A percentile compares a stretch with the other conserved stretches of the same genome.
phyloP scores from a whole-genome alignment of 2,329 filamentous ascomycete species.

The Fusarium nanum region DNA sequence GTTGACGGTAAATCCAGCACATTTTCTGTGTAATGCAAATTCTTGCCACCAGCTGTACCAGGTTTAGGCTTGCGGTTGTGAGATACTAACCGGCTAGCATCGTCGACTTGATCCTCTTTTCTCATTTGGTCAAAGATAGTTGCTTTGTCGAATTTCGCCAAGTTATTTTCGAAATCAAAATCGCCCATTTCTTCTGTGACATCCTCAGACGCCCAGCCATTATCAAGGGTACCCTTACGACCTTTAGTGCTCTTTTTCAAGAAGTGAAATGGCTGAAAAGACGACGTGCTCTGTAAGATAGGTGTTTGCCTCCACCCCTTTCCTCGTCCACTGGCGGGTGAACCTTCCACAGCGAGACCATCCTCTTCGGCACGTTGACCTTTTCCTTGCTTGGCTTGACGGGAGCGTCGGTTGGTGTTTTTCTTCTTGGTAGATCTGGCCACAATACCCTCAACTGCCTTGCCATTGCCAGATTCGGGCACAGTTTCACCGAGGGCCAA shows the following conservation, averaged over 20 bases:
- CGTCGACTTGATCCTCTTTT: conserved; percentile 88
- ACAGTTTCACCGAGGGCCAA: conserved; percentile 38
- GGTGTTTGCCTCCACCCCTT: conserved; percentile 71
- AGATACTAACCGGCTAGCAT: conserved; percentile 88
- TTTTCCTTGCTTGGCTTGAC: conserved; percentile 50
- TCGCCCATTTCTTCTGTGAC: conserved; percentile 95
- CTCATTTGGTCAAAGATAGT: conserved; percentile 92
- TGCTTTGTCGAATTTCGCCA: conserved; percentile 95
- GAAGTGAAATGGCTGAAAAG: conserved; percentile 71
- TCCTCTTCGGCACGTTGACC: conserved; percentile 47
- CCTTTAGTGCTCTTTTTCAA: conserved; percentile 68
- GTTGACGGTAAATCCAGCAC: conserved; percentile 75
- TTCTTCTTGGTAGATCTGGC: conserved; percentile 49
- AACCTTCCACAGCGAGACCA: conserved; percentile 38
- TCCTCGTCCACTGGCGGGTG: conserved; percentile 53
- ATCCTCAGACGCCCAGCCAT: conserved; percentile 95
- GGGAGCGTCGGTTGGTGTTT: conserved; percentile 47
- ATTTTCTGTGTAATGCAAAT: conserved; percentile 91
- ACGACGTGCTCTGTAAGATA: conserved; percentile 68
- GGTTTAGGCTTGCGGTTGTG: conserved; percentile 81
- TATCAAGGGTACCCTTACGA: conserved; percentile 64
- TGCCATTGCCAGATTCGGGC: conserved; percentile 32
- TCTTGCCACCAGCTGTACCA: conserved; percentile 84
- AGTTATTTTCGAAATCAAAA: conserved; percentile 89
- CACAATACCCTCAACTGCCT: conserved; percentile 37